phyloP scores from a whole-genome alignment of 805 yeast species.

The Lachancea waltii region DNA sequence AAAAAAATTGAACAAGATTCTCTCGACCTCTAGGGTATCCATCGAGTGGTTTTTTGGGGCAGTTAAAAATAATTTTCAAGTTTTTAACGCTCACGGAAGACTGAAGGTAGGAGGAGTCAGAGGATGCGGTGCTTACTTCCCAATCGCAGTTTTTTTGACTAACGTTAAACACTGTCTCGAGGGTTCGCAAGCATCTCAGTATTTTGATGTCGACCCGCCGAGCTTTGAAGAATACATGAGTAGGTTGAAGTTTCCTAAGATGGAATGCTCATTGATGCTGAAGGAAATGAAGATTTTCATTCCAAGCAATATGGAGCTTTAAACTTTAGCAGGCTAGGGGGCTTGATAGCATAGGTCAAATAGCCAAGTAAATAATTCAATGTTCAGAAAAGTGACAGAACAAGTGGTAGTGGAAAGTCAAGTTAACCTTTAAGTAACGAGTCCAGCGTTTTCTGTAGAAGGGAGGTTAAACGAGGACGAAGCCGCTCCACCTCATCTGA shows the following conservation, averaged over 20 bases:
- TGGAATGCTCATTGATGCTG: neutral
- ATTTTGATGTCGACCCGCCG: constrained; percentile 3
- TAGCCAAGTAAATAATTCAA: neutral
- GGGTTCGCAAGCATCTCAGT: constrained; percentile 1
- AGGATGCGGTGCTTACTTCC: constrained; percentile 1
- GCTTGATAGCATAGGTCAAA: neutral
- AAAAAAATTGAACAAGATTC: neutral
- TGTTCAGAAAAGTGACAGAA: neutral
- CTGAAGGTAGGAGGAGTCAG: constrained; percentile 7
- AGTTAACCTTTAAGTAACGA: neutral
- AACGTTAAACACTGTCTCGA: constrained; percentile 2
- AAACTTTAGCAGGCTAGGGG: neutral
- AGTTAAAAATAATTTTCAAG: constrained; percentile 1
- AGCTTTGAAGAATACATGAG: constrained; percentile 4
- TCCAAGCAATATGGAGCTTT: neutral
- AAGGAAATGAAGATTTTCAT: neutral
- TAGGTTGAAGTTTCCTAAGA: constrained; percentile 1
- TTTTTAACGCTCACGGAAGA: neutral
- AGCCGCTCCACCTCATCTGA: neutral
- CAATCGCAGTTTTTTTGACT: constrained; percentile 5
- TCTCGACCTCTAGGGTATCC: constrained; percentile 2
- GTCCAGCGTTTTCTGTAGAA: neutral
- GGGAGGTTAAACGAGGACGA: neutral
- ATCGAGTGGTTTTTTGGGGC: constrained; percentile 6
- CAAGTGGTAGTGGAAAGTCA: neutral